Evolutionary conservation across 1,284 basidiomycete genomes (phyloP).

Genomic region (Microbotryum silenes-acaulis): DNA sequence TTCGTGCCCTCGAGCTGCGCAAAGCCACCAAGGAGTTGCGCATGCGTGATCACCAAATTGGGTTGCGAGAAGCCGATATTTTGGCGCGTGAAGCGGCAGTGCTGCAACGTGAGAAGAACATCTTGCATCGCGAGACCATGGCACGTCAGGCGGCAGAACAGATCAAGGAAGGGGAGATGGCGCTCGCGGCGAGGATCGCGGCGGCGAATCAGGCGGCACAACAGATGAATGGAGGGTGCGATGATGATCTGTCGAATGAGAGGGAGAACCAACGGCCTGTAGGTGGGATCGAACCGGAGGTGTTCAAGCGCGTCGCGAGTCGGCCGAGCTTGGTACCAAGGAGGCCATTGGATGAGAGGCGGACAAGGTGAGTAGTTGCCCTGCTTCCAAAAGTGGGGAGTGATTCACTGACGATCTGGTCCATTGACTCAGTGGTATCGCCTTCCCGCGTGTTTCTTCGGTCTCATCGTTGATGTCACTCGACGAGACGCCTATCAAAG

Average conservation of each 20-base stretch:
- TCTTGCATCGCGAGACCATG: constrained; percentile 12
- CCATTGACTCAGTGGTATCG: background rate
- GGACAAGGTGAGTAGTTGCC: constrained; percentile 19
- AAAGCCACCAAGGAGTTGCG: constrained; percentile 50
- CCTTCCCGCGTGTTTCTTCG: constrained; percentile 29
- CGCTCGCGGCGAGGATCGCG: constrained; percentile 9
- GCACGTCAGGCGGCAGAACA: too few relatives aligned
- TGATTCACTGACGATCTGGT: background rate
- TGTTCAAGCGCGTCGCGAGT: constrained; percentile 32
- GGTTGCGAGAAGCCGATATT: constrained; percentile 23
- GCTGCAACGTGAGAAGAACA: constrained; percentile 22
- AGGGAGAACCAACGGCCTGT: constrained; percentile 8
- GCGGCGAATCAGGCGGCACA: constrained; percentile 15
- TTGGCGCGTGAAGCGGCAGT: constrained; percentile 26
- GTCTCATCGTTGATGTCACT: constrained; percentile 34
- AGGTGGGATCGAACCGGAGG: constrained; percentile 12
- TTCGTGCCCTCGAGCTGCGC: constrained; percentile 58
- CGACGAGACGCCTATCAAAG: constrained; percentile 35
- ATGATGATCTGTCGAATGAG: constrained; percentile 1
- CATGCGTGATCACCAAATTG: constrained; percentile 17
- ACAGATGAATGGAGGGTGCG: background rate
- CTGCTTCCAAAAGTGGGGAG: background rate
- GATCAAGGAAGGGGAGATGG: constrained; percentile 2
- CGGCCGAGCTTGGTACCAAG: constrained; percentile 36
- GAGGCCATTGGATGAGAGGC: constrained; percentile 32